Percentiles rank a stretch among this genome's conserved stretches.
These are phyloP conservation scores for Skeletonema potamos DNA, from an alignment of 108 stramenopile species.

Conservation along the genomic window DNA sequence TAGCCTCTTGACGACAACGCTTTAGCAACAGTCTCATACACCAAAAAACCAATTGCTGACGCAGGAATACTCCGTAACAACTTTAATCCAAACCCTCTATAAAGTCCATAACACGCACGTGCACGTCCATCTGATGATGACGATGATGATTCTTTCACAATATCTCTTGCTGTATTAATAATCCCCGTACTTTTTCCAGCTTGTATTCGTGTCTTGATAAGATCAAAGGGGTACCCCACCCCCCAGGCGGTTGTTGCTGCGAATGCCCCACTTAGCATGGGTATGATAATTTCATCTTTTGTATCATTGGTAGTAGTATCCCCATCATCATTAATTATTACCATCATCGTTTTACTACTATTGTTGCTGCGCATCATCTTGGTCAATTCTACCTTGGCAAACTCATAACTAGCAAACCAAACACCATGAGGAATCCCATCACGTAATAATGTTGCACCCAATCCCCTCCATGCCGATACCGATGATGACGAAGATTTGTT, in stretches of 20 bases:
- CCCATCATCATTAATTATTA: too few species aligned
- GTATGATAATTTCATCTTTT: constrained; percentile 42
- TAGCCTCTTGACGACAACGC: neutral
- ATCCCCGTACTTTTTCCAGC: constrained; percentile 48
- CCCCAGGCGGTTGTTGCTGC: constrained; percentile 83
- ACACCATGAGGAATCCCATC: constrained; percentile 86
- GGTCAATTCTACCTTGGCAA: constrained; percentile 37
- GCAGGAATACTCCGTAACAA: constrained; percentile 73
- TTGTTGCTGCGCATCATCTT: neutral
- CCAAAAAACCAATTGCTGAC: constrained; percentile 74
- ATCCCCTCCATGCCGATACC: constrained; percentile 55
- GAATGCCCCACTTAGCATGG: constrained; percentile 70
- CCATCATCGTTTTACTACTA: neutral
- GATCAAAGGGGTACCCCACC: constrained; percentile 84
- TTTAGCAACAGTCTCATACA: constrained; percentile 65
- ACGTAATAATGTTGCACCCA: constrained; percentile 73
- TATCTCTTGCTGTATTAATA: constrained; percentile 47
- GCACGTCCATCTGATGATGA: constrained; percentile 10
- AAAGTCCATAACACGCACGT: constrained; percentile 56
- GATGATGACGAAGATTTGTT: neutral
- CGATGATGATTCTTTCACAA: constrained; percentile 54
- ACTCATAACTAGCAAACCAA: constrained; percentile 70
- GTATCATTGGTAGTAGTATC: neutral
- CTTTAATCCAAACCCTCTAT: constrained; percentile 81
- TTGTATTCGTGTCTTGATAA: constrained; percentile 87